Evolutionary conservation across 116 monocot genomes (phyloP), one percentile per base, ranked within the genome.

Genomic region (Trichopus zeylanicus): DNA sequence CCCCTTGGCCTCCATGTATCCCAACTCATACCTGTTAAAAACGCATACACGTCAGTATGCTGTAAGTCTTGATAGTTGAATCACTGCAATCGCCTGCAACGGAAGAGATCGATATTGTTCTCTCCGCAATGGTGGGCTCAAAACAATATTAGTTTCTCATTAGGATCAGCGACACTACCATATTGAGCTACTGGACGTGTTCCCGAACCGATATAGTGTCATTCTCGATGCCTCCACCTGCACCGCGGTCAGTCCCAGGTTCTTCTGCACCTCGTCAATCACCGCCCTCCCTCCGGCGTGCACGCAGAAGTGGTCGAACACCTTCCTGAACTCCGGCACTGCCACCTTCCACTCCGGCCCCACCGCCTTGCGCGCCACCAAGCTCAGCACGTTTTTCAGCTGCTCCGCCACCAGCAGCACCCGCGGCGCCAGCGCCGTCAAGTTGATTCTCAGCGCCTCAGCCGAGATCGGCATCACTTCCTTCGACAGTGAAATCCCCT

Each of bases 381-480:
- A 34, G 4, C 63, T 72, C 0, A 8, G 16, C 3, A 78, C 8
- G 51, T 67, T 68, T 27, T 26, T 58, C 29, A 73, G 55, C 26
- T 84, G 84, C 38, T 84, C 79, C 29, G 75, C 62, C 4, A 76
- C 12, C 9, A 79, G 84, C 1, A 84, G 79, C 24, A 84, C 76
- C 10, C 73, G 70, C 0, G 84, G 84, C 1, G 76, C 84, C 5
- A 84, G 66, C 1, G 72, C 67, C 3, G 76, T 79, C 47, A 84
- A 72, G 70, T 84, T 84, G 32, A 79, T 49, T n/a, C 61, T 75
- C 9, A 84, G 76, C 13, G 84, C 73, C 10, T 75, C 70, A 0
- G 75, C 84, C 8, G 84, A 79, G 24, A 84, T 73, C 7, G 47
- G 32, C 79, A 79, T 75, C 26, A 84, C 62, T 34, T 84, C 79